Percentiles rank a stretch among this genome's conserved stretches.
phyloP scores from a whole-genome alignment of 2,329 filamentous ascomycete genomes.

The Xylaria sp. region DNA sequence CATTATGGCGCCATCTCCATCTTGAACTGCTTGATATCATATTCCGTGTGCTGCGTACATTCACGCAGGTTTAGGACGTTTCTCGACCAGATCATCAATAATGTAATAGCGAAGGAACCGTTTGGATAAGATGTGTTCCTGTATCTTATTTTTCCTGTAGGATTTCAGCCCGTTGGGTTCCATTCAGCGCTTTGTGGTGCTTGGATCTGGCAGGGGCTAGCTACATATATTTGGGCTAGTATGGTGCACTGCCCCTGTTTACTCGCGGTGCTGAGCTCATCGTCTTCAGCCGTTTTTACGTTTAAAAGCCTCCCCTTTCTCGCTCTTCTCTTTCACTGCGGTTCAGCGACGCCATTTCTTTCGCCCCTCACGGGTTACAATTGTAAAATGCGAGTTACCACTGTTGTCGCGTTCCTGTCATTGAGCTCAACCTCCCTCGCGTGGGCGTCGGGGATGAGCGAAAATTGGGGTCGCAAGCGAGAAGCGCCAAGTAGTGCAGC shows the following conservation, averaged over 20 bases:
- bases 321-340: background rate
- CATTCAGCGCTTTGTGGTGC: background rate
- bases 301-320: background rate
- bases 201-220: background rate
- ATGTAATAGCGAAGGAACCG: background rate
- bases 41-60: background rate
- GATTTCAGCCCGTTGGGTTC: background rate
- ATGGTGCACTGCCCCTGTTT: background rate
- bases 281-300: background rate
- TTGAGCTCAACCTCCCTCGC: constrained; percentile 25
- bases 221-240: background rate
- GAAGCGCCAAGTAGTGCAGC: constrained; percentile 36
- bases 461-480: constrained; percentile 22
- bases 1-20: background rate
- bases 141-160: background rate
- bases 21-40: no score
- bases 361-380: background rate
- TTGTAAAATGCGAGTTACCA: constrained; percentile 23
- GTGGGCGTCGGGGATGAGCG: constrained; percentile 28
- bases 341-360: background rate
- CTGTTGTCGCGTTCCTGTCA: constrained; percentile 23
- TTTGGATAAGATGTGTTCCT: background rate
- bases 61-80: no score
- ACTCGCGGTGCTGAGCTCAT: constrained; percentile 3
- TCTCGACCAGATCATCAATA: no score